Percentiles rank a stretch among this genome's conserved stretches.
Evolutionary conservation across 495 filamentous ascomycete genomes (phyloP).

Genomic region (Aspergillus asperescens): DNA sequence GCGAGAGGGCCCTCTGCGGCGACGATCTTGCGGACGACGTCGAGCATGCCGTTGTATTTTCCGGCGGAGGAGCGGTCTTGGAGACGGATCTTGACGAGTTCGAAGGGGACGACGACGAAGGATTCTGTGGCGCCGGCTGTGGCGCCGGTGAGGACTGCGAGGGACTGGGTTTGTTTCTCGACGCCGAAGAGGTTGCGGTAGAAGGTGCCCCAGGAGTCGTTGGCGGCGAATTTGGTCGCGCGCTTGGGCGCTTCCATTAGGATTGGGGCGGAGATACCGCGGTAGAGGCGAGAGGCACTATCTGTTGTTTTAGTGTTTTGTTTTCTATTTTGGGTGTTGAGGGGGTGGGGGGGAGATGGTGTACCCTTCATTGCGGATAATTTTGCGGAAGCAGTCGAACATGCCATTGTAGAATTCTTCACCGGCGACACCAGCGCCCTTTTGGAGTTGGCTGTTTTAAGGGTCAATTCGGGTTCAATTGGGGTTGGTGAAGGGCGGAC

Average conservation of each 20-base stretch:
- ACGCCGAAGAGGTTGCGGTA: slow-evolving; percentile 80
- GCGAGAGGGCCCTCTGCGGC: slow-evolving; percentile 77
- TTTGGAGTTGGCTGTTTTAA: slow-evolving; percentile 70
- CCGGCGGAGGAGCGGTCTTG: slow-evolving; percentile 92
- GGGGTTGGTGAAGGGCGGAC: slow-evolving; percentile 21
- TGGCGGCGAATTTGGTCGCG: slow-evolving; percentile 97
- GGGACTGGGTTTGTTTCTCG: slow-evolving; percentile 79
- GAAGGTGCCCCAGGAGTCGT: slow-evolving; percentile 93
- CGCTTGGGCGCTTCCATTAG: slow-evolving; percentile 99
- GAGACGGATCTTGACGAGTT: slow-evolving; percentile 92
- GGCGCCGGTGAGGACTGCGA: slow-evolving; percentile 88
- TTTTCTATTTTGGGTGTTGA: background rate
- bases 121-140: slow-evolving; percentile 93
- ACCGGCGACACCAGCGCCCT: slow-evolving; percentile 56
- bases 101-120: slow-evolving; percentile 92
- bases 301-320: slow-evolving; percentile 5
- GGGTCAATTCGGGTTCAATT: background rate
- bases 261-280: slow-evolving; percentile 92
- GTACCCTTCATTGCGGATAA: slow-evolving; percentile 89
- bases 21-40: slow-evolving; percentile 81
- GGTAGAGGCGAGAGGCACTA: slow-evolving; percentile 69
- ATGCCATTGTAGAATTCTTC: slow-evolving; percentile 89
- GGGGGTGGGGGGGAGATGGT: slow-evolving; percentile 11
- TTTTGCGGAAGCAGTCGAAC: slow-evolving; percentile 96
- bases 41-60: slow-evolving; percentile 91